These are phyloP conservation scores for Rhodamnia rubescens DNA, from an alignment of 345 rosid genomes.

Conservation along the genomic window DNA sequence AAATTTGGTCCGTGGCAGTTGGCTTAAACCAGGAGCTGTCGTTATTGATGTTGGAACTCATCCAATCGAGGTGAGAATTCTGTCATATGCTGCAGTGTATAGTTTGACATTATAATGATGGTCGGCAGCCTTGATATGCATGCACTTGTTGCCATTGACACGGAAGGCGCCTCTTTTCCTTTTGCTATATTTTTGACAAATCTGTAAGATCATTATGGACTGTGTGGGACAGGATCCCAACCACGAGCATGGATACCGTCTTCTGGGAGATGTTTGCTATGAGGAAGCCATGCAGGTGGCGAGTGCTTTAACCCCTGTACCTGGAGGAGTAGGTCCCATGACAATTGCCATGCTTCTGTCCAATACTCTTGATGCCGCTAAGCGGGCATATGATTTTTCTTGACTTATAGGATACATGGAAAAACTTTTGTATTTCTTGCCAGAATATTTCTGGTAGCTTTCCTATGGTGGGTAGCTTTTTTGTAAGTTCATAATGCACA, in stretches of 20 bases:
- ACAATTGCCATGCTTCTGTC: conserved; percentile 86
- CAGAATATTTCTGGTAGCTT: not conserved
- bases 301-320: conserved; percentile 80
- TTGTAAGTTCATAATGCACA: not conserved
- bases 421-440: not conserved
- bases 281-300: conserved; percentile 74
- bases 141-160: not conserved
- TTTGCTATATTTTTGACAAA: not conserved
- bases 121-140: not conserved
- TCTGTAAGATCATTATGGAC: not conserved
- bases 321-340: conserved; percentile 93
- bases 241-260: conserved; percentile 62
- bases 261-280: conserved; percentile 73
- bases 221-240: conserved; percentile 51
- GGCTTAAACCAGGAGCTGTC: conserved; percentile 82
- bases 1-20: conserved; percentile 64
- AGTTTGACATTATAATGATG: not conserved
- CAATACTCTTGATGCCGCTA: conserved; percentile 74
- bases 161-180: not conserved
- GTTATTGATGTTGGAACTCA: conserved; percentile 84
- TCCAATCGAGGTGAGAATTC: conserved; percentile 54
- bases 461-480: not conserved
- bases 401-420: not conserved
- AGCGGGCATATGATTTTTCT: conserved; percentile 21
- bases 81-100: not conserved